Evolutionary conservation across 2,329 filamentous ascomycete species (phyloP), one percentile per base, ranked within the genome.

Genomic region (Tetracladium maxilliforme): DNA sequence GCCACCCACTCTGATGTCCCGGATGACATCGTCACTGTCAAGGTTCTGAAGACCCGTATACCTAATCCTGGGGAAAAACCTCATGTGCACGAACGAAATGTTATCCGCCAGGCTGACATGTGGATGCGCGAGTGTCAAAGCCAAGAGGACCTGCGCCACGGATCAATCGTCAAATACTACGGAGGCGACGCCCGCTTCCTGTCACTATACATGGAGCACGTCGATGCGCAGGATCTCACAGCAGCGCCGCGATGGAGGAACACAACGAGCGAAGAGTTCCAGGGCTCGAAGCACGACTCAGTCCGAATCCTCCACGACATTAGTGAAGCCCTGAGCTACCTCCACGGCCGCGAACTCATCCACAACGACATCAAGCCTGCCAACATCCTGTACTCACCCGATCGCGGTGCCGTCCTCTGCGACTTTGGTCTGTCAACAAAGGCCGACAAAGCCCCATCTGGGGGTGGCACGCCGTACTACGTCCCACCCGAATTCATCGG

Each of bases 361-460:
- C 67, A 72, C 45, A 72, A 71, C 44, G 67, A 72, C 41, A 67
- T 71, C 44, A 71, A 71, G 42, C 67, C 67, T 2, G 62, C 58
- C 34, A 72, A 71, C 32, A 70, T 71, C 27, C 48, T 72, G 16
- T 72, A 70, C 44, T 69, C 64, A 10, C 53, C 53, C 15, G 62
- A 69, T 19, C 56, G 64, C 8, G 67, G 67, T 6, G 66, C 64
- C 17, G 63, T 70, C 3, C 56, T 72, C 16, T 71, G 67, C 42
- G 67, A 71, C 42, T 67, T 70, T 43, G 67, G 67, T 9, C 48
- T 70, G 21, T 64, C 64, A 7, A 66, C 64, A 3, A 47, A 45
- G 16, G 52, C 52, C 12, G 47, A 42, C 27, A 58, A 56, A 31
- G 52, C 58, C 4, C 52, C 56, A 9, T 58, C 54, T 3, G 55